phyloP scores from a whole-genome alignment of 345 rosid genomes.

The Durio zibethinus region DNA sequence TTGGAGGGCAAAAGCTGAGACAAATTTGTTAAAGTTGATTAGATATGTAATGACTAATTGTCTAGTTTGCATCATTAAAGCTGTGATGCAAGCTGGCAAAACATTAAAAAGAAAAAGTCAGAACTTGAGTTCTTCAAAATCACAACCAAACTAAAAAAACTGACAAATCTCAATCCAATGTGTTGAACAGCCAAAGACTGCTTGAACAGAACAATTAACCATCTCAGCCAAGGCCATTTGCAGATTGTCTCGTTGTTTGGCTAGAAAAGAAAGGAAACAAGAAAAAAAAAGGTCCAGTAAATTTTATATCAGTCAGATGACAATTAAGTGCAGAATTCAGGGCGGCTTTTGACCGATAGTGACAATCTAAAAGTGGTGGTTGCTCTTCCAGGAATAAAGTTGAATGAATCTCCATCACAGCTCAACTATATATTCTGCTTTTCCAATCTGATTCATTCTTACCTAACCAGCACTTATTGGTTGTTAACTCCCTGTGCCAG shows the following conservation, averaged over 20 bases:
- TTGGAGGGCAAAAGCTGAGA: background rate
- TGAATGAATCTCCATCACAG: conserved; percentile 1
- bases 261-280: background rate
- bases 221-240: background rate
- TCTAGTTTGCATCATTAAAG: background rate
- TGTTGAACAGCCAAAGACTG: background rate
- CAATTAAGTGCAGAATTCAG: background rate
- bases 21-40: background rate
- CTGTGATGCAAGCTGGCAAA: background rate
- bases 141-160: background rate
- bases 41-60: background rate
- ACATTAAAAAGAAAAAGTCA: too few species aligned
- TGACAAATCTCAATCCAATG: background rate
- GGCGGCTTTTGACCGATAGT: conserved; percentile 2
- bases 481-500: conserved; percentile 2
- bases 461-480: background rate
- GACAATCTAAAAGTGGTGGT: background rate
- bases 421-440: conserved; percentile 8
- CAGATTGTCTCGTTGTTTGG: background rate
- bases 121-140: background rate
- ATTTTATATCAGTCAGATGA: background rate
- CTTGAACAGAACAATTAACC: background rate
- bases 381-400: too few species aligned
- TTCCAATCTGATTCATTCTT: conserved; percentile 1
- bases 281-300: background rate